These are phyloP conservation scores for Sclerotinia sclerotiorum DNA, from an alignment of 2,329 filamentous ascomycete genomes.

Conservation along the genomic window DNA sequence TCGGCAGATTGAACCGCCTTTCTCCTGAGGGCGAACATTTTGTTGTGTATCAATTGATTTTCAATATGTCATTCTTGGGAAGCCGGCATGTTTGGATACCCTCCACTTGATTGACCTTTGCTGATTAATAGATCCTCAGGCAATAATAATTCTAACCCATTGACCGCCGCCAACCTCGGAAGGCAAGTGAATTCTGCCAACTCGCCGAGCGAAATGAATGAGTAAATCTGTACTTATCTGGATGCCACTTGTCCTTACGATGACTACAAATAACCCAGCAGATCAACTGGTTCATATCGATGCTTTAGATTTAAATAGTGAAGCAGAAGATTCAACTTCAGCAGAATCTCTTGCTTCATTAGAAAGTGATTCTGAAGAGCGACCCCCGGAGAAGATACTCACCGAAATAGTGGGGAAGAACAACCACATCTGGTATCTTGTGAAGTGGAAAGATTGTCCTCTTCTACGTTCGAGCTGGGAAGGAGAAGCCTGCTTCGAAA, in stretches of 20 bases:
- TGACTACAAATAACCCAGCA: slow-evolving; percentile 29
- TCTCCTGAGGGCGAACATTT: slow-evolving; percentile 39
- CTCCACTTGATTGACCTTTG: slow-evolving; percentile 1
- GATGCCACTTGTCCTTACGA: slow-evolving; percentile 39
- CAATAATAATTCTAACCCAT: background rate
- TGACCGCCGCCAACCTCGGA: background rate
- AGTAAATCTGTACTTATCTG: slow-evolving; percentile 4
- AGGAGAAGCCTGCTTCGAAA: slow-evolving; percentile 30
- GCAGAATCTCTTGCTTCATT: slow-evolving; percentile 39
- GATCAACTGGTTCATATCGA: slow-evolving; percentile 19
- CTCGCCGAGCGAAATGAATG: background rate
- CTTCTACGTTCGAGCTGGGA: slow-evolving; percentile 40
- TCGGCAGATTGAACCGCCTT: slow-evolving; percentile 38
- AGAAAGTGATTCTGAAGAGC: slow-evolving; percentile 39
- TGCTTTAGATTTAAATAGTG: slow-evolving; percentile 32
- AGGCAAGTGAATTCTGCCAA: background rate
- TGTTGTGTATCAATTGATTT: slow-evolving; percentile 38
- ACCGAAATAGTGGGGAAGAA: slow-evolving; percentile 34
- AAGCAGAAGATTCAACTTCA: slow-evolving; percentile 30
- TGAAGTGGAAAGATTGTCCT: slow-evolving; percentile 42
- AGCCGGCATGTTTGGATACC: background rate
- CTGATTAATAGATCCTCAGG: slow-evolving; percentile 8
- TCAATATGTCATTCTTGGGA: background rate
- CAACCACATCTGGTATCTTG: slow-evolving; percentile 37
- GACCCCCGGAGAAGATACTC: slow-evolving; percentile 38